Evolutionary conservation across 1,284 basidiomycete genomes (phyloP).

Genomic region (Hemileia vastatrix): DNA sequence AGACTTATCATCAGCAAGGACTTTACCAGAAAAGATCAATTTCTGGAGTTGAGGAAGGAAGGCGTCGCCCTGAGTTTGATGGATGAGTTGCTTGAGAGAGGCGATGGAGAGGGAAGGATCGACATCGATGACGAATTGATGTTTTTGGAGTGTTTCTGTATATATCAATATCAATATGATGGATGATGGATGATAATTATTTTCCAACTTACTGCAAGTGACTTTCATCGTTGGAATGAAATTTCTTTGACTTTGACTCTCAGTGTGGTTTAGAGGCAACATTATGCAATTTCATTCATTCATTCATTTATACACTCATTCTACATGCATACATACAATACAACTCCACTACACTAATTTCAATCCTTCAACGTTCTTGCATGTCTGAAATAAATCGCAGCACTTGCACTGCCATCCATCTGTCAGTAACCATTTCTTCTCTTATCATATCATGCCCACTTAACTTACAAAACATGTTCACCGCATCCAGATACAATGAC

Average conservation of each 20-base stretch:
- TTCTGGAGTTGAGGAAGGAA: conserved; percentile 60
- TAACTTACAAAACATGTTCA: conserved; percentile 19
- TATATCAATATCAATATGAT: too few relatives aligned
- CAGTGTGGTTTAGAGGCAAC: too few relatives aligned
- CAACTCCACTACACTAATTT: too few relatives aligned
- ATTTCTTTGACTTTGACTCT: too few relatives aligned
- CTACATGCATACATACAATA: too few relatives aligned
- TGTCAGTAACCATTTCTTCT: background rate
- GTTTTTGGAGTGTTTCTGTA: conserved; percentile 24
- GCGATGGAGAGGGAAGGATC: conserved; percentile 47
- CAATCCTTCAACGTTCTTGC: background rate
- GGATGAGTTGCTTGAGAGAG: conserved; percentile 76
- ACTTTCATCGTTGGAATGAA: too few relatives aligned
- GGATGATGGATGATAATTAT: too few relatives aligned
- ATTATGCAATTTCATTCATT: too few relatives aligned
- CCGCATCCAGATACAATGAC: conserved; percentile 19
- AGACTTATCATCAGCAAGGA: conserved; percentile 77
- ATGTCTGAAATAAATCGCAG: background rate
- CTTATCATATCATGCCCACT: background rate
- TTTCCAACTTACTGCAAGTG: too few relatives aligned
- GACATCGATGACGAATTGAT: conserved; percentile 19
- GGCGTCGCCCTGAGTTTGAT: conserved; percentile 63
- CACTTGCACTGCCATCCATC: too few relatives aligned
- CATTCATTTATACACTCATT: too few relatives aligned
- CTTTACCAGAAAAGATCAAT: conserved; percentile 95